These are phyloP conservation scores for Glycine soja DNA, from an alignment of 306 rosid genomes.

Conservation along the genomic window DNA sequence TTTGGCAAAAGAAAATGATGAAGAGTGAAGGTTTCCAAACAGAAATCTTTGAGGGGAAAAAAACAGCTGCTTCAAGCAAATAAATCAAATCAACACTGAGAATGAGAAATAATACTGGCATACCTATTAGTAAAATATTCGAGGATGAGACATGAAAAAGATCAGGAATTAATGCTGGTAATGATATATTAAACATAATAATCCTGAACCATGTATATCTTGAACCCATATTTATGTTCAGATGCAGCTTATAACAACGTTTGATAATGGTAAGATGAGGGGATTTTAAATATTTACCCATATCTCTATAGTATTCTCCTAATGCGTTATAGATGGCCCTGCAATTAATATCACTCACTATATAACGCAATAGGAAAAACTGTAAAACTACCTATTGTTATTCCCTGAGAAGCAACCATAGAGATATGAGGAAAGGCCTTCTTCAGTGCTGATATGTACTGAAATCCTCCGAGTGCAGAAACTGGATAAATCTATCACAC, in stretches of 20 bases:
- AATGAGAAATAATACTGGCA: neutral
- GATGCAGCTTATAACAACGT: neutral
- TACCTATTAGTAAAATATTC: neutral
- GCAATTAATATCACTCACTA: conserved; percentile 5
- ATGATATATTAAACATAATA: neutral
- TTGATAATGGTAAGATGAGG: neutral
- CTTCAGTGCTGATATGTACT: conserved; percentile 79
- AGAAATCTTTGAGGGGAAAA: neutral
- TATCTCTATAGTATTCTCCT: conserved; percentile 1
- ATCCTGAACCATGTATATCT: neutral
- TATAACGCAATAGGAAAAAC: conserved; percentile 18
- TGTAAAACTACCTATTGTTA: conserved; percentile 65
- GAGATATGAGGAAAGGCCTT: conserved; percentile 81
- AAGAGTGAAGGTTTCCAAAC: neutral
- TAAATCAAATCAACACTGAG: neutral
- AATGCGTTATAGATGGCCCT: neutral
- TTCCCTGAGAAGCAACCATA: conserved; percentile 95
- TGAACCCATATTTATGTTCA: neutral
- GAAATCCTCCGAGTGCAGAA: conserved; percentile 84
- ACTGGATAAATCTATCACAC: conserved; percentile 81
- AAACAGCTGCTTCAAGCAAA: neutral
- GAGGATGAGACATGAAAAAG: conserved; percentile 6
- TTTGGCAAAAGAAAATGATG: neutral
- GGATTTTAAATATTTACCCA: neutral
- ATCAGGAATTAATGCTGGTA: neutral